These are phyloP conservation scores for Trichophyton rubrum DNA, from an alignment of 2,329 filamentous ascomycete genomes.

Conservation along the genomic window DNA sequence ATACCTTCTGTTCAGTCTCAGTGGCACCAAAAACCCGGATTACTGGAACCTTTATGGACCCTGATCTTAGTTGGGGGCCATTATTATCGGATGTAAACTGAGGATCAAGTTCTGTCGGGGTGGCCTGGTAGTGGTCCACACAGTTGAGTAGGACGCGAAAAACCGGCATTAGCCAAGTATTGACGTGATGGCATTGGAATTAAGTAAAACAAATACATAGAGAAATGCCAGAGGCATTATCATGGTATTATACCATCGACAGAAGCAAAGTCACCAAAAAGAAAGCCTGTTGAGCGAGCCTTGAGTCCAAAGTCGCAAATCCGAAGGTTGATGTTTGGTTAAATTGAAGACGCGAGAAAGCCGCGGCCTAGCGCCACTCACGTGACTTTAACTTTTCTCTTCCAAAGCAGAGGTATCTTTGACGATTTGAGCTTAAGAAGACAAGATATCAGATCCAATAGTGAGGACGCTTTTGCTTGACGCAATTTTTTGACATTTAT, in stretches of 20 bases:
- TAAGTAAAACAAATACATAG: not conserved
- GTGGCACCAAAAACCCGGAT: constrained; percentile 86
- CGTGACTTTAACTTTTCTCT: not conserved
- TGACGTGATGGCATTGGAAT: constrained; percentile 5
- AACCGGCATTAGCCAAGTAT: constrained; percentile 45
- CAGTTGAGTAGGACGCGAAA: constrained; percentile 91
- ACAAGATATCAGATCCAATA: not conserved
- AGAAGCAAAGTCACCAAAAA: not conserved
- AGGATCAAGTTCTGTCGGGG: constrained; percentile 69
- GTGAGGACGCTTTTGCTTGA: not conserved
- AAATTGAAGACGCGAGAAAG: not conserved
- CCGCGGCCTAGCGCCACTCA: not conserved
- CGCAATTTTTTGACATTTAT: not conserved
- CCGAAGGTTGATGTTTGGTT: not conserved
- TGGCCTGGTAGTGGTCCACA: constrained; percentile 84
- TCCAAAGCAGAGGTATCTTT: not conserved
- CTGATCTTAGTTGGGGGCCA: constrained; percentile 46
- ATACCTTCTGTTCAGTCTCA: constrained; percentile 89
- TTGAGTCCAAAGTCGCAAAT: not conserved
- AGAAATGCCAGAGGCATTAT: not conserved
- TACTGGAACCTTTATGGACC: constrained; percentile 63
- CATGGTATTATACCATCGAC: not conserved
- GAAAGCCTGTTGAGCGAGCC: not conserved
- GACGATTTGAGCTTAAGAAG: not conserved
- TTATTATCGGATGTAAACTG: constrained; percentile 55